Base-by-base conservation (phyloP, 2,329 filamentous ascomycete species). In the Colletotrichum magnum region DNA sequence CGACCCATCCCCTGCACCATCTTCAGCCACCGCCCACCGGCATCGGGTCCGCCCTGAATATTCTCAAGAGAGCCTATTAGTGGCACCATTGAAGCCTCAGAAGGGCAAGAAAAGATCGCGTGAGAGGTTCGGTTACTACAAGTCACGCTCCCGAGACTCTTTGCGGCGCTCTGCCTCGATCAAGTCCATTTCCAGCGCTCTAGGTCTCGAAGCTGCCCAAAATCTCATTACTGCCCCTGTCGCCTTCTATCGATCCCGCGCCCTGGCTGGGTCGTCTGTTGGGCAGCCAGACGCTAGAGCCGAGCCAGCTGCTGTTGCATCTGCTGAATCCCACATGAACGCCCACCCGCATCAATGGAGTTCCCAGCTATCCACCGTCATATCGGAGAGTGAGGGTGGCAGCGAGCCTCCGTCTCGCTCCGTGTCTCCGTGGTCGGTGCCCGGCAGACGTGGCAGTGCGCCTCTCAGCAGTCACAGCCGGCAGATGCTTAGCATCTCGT, bases 301-400 rank as follows among this genome's bases (percentile, higher is more conserved):
- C 59, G 74, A 74, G 69, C 56, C 58, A 12, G 43, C 47, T 10
- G 15, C 52, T 15, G 15, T 41, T 21, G 28, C 36, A 47, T 21
- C 64, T 28, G 43, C 43, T 18, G 48, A 60, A 66, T 64, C 72
- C 71, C 75, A 75, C 73, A 87, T 88, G 83, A 77, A 85, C 72
- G 76, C 83, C 54, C 78, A 83, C 68, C 83, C 85, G 64, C 88
- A 89, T 74, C 87, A 87, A 84, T 90, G 88, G 88, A 90, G 88
- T 78, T 87, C 87, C 52, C 88, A 90, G 77, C 82, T 91, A 50
- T 91, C 89, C 47, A 90, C 89, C 52, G 89, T 91, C 70, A 81
- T 86, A 77, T 91, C 89, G 41, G 89, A 90, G 76, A 88, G 87
- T 75, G 89, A 91, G 71, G 82, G 79, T 51, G 82, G 79, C 43